These are phyloP conservation scores for Discostella pseudostelligera DNA, from an alignment of 108 stramenopile species.

Conservation along the genomic window DNA sequence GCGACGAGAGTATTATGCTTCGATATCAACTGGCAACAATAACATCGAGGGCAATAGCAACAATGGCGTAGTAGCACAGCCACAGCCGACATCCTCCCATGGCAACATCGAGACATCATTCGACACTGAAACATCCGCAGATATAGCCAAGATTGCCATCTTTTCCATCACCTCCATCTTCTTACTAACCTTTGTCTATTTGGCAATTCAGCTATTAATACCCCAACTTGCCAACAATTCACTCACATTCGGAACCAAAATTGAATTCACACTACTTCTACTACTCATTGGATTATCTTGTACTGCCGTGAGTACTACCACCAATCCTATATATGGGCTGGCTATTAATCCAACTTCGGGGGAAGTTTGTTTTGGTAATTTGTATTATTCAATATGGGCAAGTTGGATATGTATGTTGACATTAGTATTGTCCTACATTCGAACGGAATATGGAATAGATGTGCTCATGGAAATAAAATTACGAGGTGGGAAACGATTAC, in stretches of 20 bases:
- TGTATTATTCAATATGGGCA: constrained; percentile 70
- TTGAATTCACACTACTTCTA: constrained; percentile 20
- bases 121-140: constrained; percentile 2
- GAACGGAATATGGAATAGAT: constrained; percentile 70
- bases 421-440: constrained; percentile 56
- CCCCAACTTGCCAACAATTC: not conserved
- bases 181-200: constrained; percentile 25
- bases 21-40: too few species aligned
- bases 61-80: constrained; percentile 13
- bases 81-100: too few species aligned
- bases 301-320: constrained; percentile 15
- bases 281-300: constrained; percentile 15
- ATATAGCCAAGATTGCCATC: constrained; percentile 26
- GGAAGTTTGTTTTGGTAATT: constrained; percentile 68
- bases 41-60: constrained; percentile 1
- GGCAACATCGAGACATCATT: too few species aligned
- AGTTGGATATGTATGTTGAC: constrained; percentile 31
- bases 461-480: constrained; percentile 55
- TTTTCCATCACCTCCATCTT: constrained; percentile 28
- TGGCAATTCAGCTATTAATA: constrained; percentile 7
- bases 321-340: constrained; percentile 51
- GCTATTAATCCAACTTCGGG: constrained; percentile 51
- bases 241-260: constrained; percentile 21
- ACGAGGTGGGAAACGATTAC: constrained; percentile 60
- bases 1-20: not conserved